These are phyloP conservation scores for Spizellomyces sp. DNA, from an alignment of 192 early-diverging fungal genomes.

Conservation along the genomic window DNA sequence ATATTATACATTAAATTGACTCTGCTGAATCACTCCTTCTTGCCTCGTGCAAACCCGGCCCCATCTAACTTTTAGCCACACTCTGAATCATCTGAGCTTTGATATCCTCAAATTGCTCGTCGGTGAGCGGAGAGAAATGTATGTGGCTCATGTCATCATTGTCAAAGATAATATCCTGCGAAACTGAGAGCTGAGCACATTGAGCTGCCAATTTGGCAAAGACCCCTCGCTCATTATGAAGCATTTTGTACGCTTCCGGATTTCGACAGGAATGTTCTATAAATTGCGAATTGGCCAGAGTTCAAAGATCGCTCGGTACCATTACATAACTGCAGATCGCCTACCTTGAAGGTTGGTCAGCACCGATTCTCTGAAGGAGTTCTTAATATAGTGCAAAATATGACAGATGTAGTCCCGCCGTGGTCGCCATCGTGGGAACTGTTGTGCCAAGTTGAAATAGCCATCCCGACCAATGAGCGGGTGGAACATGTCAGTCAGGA, in stretches of 20 bases:
- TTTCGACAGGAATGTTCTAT: slow-evolving; percentile 63
- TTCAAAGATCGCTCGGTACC: background rate
- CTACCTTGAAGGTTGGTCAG: slow-evolving; percentile 59
- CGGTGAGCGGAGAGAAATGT: slow-evolving; percentile 56
- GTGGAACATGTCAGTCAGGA: slow-evolving; percentile 80
- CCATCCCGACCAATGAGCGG: slow-evolving; percentile 75
- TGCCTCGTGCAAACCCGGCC: too few species aligned
- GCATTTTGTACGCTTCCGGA: slow-evolving; percentile 67
- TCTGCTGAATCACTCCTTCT: too few species aligned
- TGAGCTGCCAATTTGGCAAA: slow-evolving; percentile 74
- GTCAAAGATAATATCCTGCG: slow-evolving; percentile 64
- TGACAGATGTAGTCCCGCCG: slow-evolving; percentile 83
- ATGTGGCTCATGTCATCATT: slow-evolving; percentile 57
- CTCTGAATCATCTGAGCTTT: slow-evolving; percentile 45
- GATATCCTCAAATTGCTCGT: slow-evolving; percentile 58
- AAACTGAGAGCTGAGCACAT: slow-evolving; percentile 72
- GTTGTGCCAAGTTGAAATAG: slow-evolving; percentile 69
- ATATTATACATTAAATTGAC: too few species aligned
- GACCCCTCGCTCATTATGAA: slow-evolving; percentile 56
- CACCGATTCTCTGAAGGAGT: slow-evolving; percentile 79
- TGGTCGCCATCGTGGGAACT: slow-evolving; percentile 82
- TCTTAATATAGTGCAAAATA: slow-evolving; percentile 85
- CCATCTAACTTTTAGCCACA: background rate
- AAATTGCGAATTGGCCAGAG: background rate
- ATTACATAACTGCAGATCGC: background rate